These are phyloP conservation scores for Zasmidium cellare DNA, from an alignment of 2,329 filamentous ascomycete genomes.

Conservation along the genomic window DNA sequence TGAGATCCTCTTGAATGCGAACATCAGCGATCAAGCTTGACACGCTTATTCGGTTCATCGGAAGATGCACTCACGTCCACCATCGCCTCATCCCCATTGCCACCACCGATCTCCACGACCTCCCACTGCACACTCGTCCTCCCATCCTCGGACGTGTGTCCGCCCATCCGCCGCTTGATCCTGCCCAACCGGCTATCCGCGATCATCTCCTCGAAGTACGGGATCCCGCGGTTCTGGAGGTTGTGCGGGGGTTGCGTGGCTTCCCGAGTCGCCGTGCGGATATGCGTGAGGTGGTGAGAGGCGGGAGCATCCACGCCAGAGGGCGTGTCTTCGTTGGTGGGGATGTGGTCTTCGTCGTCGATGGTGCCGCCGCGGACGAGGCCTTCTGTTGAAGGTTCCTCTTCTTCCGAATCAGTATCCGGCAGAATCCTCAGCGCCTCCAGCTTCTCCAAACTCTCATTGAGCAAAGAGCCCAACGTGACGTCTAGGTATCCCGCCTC, in stretches of 20 bases:
- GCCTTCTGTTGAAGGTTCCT: slow-evolving; percentile 22
- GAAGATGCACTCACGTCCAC: neutral
- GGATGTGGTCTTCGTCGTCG: slow-evolving; percentile 13
- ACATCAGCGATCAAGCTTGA: neutral
- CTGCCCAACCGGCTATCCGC: slow-evolving; percentile 72
- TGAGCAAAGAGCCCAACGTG: slow-evolving; percentile 73
- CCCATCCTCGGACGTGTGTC: slow-evolving; percentile 63
- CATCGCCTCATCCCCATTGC: slow-evolving; percentile 8
- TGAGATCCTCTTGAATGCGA: too few species aligned
- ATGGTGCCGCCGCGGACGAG: slow-evolving; percentile 9
- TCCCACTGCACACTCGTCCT: slow-evolving; percentile 76
- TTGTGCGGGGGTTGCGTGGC: slow-evolving; percentile 21
- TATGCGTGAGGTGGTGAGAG: neutral
- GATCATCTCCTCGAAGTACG: slow-evolving; percentile 84
- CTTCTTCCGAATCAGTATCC: slow-evolving; percentile 36
- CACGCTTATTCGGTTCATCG: neutral
- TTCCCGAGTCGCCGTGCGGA: slow-evolving; percentile 11
- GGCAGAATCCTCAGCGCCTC: slow-evolving; percentile 75
- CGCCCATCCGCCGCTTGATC: slow-evolving; percentile 62
- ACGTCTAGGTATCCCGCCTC: slow-evolving; percentile 78
- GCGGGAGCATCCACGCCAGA: slow-evolving; percentile 5
- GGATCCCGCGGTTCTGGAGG: slow-evolving; percentile 57
- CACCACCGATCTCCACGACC: slow-evolving; percentile 63
- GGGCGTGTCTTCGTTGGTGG: slow-evolving; percentile 8
- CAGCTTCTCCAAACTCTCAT: slow-evolving; percentile 69